Evolutionary conservation across 345 rosid species (phyloP), one percentile per base, ranked within the genome.

Genomic region (Brassica juncea): DNA sequence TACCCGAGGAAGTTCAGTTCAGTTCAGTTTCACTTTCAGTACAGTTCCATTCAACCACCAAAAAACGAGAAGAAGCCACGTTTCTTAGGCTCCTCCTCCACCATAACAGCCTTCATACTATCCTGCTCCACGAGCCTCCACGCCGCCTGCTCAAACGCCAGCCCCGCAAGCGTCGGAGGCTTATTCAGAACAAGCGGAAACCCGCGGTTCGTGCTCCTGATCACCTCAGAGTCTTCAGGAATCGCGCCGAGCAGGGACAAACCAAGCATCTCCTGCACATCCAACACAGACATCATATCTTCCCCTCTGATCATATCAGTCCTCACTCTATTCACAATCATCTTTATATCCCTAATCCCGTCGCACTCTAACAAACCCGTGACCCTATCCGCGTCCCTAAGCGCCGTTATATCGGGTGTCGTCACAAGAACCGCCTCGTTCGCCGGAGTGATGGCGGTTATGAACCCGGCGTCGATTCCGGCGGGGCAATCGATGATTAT

Each of bases 71-170:
- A 92, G 65, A 91, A 89, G 0, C 99, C 95, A 0, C 89, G 89
- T 71, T 86, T 92, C 85, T 94, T 92, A 5, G 99, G 99, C 83
- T 91, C 95, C 75, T 92, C 98, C 85, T 94, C 98, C 28, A 91
- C 73, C 97, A 94, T 87, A 55, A 94, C 99, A 80, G 99, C 98
- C 82, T 88, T 85, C 99, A 94, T 94, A 52, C 92, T 92, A 81
- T 94, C 97, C 85, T 91, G 97, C 87, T 94, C 97, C 12, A 94
- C 98, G 30, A 94, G 92, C 80, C 99, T 88, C 99, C 99, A 94
- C 2, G 98, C 99, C 3, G 99, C 97, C 85, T 94, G 99, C 88
- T 94, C 98, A 6, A 94, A 91, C 0, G 99, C 97, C 88, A 94
- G 72, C 16, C 98, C 99, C 2, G 97, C 99, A 84, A 94, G 79